These are phyloP conservation scores for Ustilago bromivora DNA, from an alignment of 1,284 basidiomycete genomes.

Conservation along the genomic window DNA sequence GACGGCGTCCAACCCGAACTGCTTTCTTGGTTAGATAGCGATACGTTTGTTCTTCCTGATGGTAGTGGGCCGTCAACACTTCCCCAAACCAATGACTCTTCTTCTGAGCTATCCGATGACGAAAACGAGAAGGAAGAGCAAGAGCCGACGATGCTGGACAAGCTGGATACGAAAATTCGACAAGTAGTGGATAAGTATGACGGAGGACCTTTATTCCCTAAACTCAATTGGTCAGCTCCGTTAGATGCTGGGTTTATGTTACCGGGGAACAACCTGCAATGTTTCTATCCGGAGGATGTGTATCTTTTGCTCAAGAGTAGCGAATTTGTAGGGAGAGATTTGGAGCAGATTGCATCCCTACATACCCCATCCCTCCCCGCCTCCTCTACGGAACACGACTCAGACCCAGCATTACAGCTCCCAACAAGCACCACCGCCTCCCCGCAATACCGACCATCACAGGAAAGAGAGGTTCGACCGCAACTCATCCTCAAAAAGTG, in stretches of 20 bases:
- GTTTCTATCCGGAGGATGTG: constrained; percentile 86
- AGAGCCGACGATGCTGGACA: constrained; percentile 60
- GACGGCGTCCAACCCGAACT: constrained; percentile 77
- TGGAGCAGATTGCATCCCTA: constrained; percentile 72
- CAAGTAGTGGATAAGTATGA: constrained; percentile 77
- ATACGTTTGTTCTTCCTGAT: constrained; percentile 83
- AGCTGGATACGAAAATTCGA: constrained; percentile 81
- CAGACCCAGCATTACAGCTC: not conserved
- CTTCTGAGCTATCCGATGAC: constrained; percentile 68
- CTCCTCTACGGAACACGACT: not conserved
- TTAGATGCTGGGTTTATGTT: constrained; percentile 89
- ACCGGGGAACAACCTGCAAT: constrained; percentile 86
- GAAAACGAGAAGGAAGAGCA: constrained; percentile 64
- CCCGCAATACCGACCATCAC: not conserved
- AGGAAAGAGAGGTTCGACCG: constrained; percentile 1
- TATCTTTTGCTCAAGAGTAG: constrained; percentile 93
- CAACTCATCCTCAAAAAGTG: constrained; percentile 91
- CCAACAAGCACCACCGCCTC: not conserved
- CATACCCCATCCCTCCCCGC: not conserved
- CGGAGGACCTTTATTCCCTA: constrained; percentile 86
- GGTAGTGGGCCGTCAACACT: constrained; percentile 76
- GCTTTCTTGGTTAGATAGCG: constrained; percentile 79
- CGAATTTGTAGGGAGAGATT: constrained; percentile 87
- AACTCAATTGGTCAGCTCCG: constrained; percentile 71
- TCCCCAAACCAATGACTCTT: not conserved